Evolutionary conservation across 2,329 filamentous ascomycete species (phyloP), one percentile per base, ranked within the genome.

Genomic region (Davidsoniella virescens): DNA sequence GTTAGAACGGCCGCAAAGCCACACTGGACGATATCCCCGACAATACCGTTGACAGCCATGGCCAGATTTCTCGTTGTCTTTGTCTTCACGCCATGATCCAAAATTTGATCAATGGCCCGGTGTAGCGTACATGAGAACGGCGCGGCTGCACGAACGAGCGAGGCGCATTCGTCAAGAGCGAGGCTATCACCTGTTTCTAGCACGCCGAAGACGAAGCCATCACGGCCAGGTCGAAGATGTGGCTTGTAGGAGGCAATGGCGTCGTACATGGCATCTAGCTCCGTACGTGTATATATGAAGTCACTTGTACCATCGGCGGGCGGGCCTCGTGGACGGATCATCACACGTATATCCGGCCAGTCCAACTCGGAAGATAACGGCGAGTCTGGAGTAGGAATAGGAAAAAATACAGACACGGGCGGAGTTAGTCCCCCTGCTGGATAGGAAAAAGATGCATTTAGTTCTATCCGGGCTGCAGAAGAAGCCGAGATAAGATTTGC

Each of bases 1-100:
- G 74, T 78, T 52, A 78, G 61, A 12, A 78, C 57, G 9, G 65
- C 72, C 2, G 63, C 59, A 55, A 78, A 76, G 8, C 73, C 72
- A 46, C 69, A 68, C 3, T 12, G 45, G 0, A 56, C 55, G 10
- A 76, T 57, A 5, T 59, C 57, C 4, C 60, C 56, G 25, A 75
- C 57, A 1, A 61, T 61, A 2, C 54, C 44, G 57, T 57, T 60
- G 39, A 8, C 5, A 9, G 29, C 29, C 7, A 9, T 9, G 47
- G 29, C 51, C 55, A 29, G 38, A 0, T 48, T 33, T 17, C 39
- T 45, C 2, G 39, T 29, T 36, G 12, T 40, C 60, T 4, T 41
- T 18, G 20, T 55, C 56, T 7, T 51, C 46, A 43, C 57, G 7
- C 55, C 52, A 33, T 55, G 44, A 8, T 52, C 60, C 2, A 71